Base-by-base conservation (phyloP, 306 rosid genomes). In the Cucumis hystrix region DNA sequence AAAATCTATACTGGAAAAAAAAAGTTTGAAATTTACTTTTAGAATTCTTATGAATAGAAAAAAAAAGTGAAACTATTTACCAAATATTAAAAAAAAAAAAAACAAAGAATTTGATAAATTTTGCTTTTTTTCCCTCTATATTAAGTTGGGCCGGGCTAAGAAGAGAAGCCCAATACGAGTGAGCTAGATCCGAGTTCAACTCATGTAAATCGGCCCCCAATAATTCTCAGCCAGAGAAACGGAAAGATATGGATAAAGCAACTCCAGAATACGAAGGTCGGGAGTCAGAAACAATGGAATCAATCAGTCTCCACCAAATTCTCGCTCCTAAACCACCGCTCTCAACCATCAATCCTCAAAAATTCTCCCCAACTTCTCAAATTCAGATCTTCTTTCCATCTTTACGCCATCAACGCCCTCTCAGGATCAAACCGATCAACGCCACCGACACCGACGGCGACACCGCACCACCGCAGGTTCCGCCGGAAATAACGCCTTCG, bases 311-410 rank as follows among this genome's bases (percentile, higher is more conserved):
- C 83, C 77, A 78, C 83, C 80, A 35, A 39, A n/a, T 87, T 33
- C 71, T 87, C 78, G 18, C 84, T 81, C 70, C 85, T 80, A 85
- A 82, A 79, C 85, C 97, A 68, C 83, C 85, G n/a, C 56, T 69
- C 16, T 73, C 57, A 56, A 52, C 82, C 74, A 76, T 86, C 52
- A 67, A 70, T 80, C 47, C 80, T 59, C n/a, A 79, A 4, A 85
- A 79, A 77, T 81, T 41, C 49, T 72, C 86, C 55, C 58, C 79
- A 16, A 73, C 64, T 0, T 63, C 49, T 5, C 77, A 54, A 17
- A 70, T 25, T 52, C 83, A 49, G 16, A 64, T 58, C 17, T 54
- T 79, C 80, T 71, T 78, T 79, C 61, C 72, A 0, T 59, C 82
- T 16, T 52, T 40, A n/a, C 84, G 56, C 54, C 85, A 1, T 5